Evolutionary conservation across 257 asterid species (phyloP).

Genomic region (Nyctanthes arbortristis): DNA sequence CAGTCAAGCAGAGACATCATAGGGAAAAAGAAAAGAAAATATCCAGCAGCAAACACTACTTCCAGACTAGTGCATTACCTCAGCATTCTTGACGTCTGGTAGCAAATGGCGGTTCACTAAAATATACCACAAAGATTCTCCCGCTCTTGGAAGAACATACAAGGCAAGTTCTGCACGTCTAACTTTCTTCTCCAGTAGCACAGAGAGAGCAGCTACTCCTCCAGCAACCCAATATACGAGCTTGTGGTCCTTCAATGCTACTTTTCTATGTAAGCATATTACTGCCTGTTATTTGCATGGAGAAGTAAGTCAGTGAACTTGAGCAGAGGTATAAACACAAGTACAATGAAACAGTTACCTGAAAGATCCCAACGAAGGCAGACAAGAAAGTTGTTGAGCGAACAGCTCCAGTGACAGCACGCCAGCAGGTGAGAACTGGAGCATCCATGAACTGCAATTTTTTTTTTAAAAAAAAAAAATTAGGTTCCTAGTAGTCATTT

Average conservation of each 20-base stretch:
- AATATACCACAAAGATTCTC: slow-evolving; percentile 94
- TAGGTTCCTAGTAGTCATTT: too few species aligned
- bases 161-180: slow-evolving; percentile 94
- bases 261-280: slow-evolving; percentile 88
- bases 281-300: slow-evolving; percentile 63
- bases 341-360: slow-evolving; percentile 50
- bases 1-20: background rate
- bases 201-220: slow-evolving; percentile 83
- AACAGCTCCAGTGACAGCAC: slow-evolving; percentile 81
- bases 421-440: slow-evolving; percentile 88
- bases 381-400: slow-evolving; percentile 96
- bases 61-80: slow-evolving; percentile 48
- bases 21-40: background rate
- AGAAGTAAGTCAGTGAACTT: slow-evolving; percentile 35
- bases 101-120: slow-evolving; percentile 85
- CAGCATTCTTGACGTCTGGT: slow-evolving; percentile 83
- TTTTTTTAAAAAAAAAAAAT: too few species aligned
- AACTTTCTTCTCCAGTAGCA: slow-evolving; percentile 91
- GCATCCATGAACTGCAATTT: slow-evolving; percentile 80
- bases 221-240: slow-evolving; percentile 96
- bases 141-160: slow-evolving; percentile 98
- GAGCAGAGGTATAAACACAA: slow-evolving; percentile 22
- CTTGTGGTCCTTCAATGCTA: slow-evolving; percentile 91
- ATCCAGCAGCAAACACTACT: background rate
- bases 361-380: slow-evolving; percentile 94